Evolutionary conservation across 1,284 basidiomycete species (phyloP), one percentile per base, ranked within the genome.

Genomic region (Ustilago hordei): DNA sequence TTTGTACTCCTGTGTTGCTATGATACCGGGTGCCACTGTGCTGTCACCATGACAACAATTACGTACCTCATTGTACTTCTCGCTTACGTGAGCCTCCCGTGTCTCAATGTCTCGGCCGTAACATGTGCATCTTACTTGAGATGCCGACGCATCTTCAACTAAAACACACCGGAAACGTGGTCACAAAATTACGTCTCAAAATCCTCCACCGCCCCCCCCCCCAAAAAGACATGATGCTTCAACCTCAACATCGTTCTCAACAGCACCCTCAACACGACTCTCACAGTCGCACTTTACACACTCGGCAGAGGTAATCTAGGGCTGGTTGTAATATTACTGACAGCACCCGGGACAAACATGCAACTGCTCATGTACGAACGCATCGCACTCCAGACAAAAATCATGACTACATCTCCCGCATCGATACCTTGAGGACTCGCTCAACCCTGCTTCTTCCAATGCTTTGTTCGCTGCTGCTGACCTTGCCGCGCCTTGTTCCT

Each of bases 331-430:
- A 19, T 8, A 62, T 32, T 19, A 28, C 41, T 66, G 74, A 58
- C 75, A 78, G 31, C 84, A 86, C 3, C 84, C 84, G 19, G 84
- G 84, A 71, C 84, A 86, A 11, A 80, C 68, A 62, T 83, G 82
- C 28, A 86, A 58, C 41, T 75, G 67, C 39, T 83, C 83, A 57
- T 86, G 84, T 1, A 84, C 78, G 57, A 83, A 86, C 3, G 78
- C 73, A 58, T 86, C 84, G 71, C 84, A 86, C 64, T 86, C 83
- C 7, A 86, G 58, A 55, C 84, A 86, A 60, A 86, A 86, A 55
- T 83, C 72, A 32, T 67, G 55, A 0, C 31, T 32, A 64, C 84
- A 86, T 32, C 76, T 59, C 3, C 68, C 63, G 56, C 84, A 86
- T 19, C 62, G 57, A 60, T 86, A 86, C 9, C 84, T 71, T 15